phyloP scores from a whole-genome alignment of 257 asterid genomes.

The Pogostemon cablin region DNA sequence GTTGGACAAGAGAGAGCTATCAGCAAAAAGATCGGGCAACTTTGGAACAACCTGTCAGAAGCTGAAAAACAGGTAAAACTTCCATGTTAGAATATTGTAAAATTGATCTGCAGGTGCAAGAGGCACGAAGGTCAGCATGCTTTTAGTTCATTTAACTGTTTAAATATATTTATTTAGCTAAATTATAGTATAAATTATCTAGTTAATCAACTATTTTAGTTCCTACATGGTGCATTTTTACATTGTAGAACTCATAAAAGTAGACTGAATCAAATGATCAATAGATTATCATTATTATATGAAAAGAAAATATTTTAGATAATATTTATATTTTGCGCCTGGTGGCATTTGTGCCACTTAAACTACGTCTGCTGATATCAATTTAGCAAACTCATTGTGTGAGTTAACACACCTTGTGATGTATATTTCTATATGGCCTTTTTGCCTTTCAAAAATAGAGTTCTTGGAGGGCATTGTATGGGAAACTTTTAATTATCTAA shows the following conservation, averaged over 20 bases:
- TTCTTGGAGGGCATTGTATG: neutral
- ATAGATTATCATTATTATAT: neutral
- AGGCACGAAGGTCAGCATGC: neutral
- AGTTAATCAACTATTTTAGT: neutral
- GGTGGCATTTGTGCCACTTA: neutral
- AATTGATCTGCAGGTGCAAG: neutral
- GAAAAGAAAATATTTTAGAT: neutral
- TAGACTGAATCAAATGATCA: neutral
- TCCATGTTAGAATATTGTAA: neutral
- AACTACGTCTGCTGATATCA: neutral
- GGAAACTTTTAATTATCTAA: neutral
- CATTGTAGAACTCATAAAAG: constrained; percentile 2
- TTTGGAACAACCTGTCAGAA: constrained; percentile 80
- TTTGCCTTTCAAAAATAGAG: neutral
- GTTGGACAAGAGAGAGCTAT: constrained; percentile 89
- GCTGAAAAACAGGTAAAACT: constrained; percentile 75
- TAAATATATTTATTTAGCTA: neutral
- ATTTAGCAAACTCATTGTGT: neutral
- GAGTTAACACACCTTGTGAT: neutral
- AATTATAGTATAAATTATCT: neutral
- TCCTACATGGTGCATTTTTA: neutral
- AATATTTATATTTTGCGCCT: neutral
- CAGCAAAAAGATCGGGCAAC: constrained; percentile 72
- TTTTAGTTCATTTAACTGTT: neutral
- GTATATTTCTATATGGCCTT: neutral